Evolutionary conservation across 2,329 filamentous ascomycete species (phyloP).

Genomic region (Aspergillus ochraceus): DNA sequence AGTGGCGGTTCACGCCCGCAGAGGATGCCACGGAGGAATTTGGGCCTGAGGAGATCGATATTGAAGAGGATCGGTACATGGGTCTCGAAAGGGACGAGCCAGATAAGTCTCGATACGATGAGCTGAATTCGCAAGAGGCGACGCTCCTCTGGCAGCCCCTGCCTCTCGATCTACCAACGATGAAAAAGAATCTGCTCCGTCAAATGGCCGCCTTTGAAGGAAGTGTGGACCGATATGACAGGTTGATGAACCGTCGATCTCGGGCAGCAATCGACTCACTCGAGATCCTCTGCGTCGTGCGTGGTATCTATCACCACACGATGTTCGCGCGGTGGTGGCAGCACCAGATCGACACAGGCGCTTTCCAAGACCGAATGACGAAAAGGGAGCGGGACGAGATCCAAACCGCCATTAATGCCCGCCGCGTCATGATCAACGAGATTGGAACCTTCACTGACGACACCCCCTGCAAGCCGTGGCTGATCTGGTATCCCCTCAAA

Average conservation of each 20-base stretch:
- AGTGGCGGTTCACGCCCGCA: background rate
- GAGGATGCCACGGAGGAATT: background rate
- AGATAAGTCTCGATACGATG: background rate
- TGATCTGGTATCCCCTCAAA: constrained; percentile 17
- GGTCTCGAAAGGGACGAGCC: background rate
- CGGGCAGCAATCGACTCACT: background rate
- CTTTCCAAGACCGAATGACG: background rate
- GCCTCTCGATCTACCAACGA: constrained; percentile 7
- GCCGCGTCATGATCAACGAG: constrained; percentile 21
- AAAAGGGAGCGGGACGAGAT: background rate
- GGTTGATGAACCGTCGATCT: background rate
- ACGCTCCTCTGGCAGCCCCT: constrained; percentile 4
- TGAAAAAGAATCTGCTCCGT: constrained; percentile 5
- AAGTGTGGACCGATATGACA: constrained; percentile 4
- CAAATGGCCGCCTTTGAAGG: constrained; percentile 10
- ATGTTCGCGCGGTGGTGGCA: constrained; percentile 24
- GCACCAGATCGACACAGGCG: background rate
- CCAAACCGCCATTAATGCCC: constrained; percentile 14
- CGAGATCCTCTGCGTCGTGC: constrained; percentile 5
- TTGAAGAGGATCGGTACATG: background rate
- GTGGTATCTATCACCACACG: constrained; percentile 22
- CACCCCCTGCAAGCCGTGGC: constrained; percentile 5
- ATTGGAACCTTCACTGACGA: constrained; percentile 14
- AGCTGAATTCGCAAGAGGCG: background rate
- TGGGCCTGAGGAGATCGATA: background rate